Conservation (phyloP, 106 monocot genomes). For the Allium fistulosum region DNA sequence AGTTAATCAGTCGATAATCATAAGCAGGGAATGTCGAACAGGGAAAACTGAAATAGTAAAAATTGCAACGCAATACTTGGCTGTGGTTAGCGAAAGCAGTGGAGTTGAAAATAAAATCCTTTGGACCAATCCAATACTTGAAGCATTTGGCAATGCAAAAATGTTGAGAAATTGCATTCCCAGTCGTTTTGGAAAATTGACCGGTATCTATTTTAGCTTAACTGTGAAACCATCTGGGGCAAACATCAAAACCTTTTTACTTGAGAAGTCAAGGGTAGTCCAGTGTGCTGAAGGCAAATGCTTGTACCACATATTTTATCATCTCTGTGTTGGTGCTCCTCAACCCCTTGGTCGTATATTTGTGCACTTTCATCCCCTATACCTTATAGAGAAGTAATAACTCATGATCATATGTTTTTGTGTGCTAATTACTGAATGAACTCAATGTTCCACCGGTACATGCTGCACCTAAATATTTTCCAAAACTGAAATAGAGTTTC, state of each 20-base stretch:
- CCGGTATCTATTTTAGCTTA: constrained; percentile 83
- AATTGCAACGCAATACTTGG: constrained; percentile 66
- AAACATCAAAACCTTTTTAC: not conserved
- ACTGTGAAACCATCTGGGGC: constrained; percentile 91
- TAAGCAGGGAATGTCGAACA: constrained; percentile 84
- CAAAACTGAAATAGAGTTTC: too few relatives aligned
- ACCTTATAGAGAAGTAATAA: too few relatives aligned
- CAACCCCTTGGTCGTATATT: constrained; percentile 58
- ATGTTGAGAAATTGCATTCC: constrained; percentile 62
- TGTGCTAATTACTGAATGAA: too few relatives aligned
- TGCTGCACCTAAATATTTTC: too few relatives aligned
- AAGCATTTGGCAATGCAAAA: constrained; percentile 92
- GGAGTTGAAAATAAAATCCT: constrained; percentile 56
- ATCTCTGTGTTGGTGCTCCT: constrained; percentile 89
- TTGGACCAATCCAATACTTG: constrained; percentile 52
- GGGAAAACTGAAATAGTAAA: constrained; percentile 89
- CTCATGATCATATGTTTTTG: too few relatives aligned
- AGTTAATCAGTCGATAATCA: constrained; percentile 68
- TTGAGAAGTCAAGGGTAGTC: constrained; percentile 70
- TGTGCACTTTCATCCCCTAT: not conserved
- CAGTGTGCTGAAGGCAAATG: constrained; percentile 83
- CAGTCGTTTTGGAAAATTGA: constrained; percentile 86
- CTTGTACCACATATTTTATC: constrained; percentile 97
- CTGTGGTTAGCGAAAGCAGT: constrained; percentile 35
- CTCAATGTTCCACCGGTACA: too few relatives aligned